Evolutionary conservation across 2,329 filamentous ascomycete species (phyloP), one percentile per base, ranked within the genome.

Genomic region (Aspergillus flavus): DNA sequence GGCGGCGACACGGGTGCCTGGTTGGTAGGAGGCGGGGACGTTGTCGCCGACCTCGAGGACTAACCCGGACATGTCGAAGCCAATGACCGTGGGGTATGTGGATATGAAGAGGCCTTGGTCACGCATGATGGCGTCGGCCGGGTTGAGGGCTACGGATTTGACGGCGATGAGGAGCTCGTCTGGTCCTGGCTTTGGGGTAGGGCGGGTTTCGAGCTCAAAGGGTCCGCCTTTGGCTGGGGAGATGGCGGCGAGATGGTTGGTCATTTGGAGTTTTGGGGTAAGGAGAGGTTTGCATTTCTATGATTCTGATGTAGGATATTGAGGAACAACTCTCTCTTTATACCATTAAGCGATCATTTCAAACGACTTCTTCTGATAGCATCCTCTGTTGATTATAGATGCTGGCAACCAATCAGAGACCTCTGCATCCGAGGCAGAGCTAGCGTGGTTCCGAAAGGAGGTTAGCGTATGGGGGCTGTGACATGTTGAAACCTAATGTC

Each of bases 71-170:
- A 82, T 70, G 46, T 85, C 82, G 55, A 75, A 75, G 39, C 73
- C 73, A 11, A 68, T 63, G 57, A 75, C 75, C 0, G 80, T 77
- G 6, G 83, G 82, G 64, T 81, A 83, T 0, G 52, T 56, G 2
- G 74, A 50, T 45, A 83, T 76, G 55, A 79, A 76, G 61, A 83
- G 74, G 19, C 81, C 83, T 6, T 71, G 65, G 28, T 78, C 73
- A n/a, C 80, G 82, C 73, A 81, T 79, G 53, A 73, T 53, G 57
- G 23, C 61, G 62, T 85, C 83, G 57, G 82, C 76, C 2, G 83
- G 82, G 64, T 85, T 85, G 43, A 85, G 71, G 16, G 82, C 83
- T 6, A 84, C 70, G 3, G 82, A 80, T 57, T 82, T 81, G 66
- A 84, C 79, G 1, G 71, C 78, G 59, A 85, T 72, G 28, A 85